Evolutionary conservation across 148 eudicot genomes (phyloP).

Genomic region (Drosera capensis): DNA sequence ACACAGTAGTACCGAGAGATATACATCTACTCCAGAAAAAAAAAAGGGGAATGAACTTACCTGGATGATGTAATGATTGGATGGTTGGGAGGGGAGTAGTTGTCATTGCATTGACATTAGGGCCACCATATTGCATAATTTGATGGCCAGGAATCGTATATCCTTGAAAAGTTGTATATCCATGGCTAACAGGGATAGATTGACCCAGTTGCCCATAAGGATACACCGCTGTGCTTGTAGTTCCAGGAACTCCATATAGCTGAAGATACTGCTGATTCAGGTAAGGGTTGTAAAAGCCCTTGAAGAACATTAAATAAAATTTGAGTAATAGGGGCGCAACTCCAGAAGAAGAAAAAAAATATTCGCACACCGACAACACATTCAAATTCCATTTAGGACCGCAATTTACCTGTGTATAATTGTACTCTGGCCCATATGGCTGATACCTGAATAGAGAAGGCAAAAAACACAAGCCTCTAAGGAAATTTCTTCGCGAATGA

Average conservation of each 20-base stretch:
- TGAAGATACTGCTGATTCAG: conserved; percentile 72
- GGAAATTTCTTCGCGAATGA: neutral
- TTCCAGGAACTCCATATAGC: conserved; percentile 74
- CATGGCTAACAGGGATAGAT: conserved; percentile 41
- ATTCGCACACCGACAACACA: neutral
- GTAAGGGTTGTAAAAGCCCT: conserved; percentile 87
- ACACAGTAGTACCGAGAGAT: neutral
- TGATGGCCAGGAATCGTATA: conserved; percentile 69
- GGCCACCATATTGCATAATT: conserved; percentile 58
- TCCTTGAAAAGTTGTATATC: conserved; percentile 51
- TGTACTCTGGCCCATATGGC: conserved; percentile 60
- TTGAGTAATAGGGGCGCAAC: neutral
- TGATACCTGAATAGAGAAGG: conserved; percentile 41
- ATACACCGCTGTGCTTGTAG: conserved; percentile 48
- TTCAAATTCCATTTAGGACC: neutral
- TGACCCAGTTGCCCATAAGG: conserved; percentile 76
- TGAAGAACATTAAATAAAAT: conserved; percentile 4
- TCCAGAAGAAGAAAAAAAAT: neutral
- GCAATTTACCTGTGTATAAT: conserved; percentile 55
- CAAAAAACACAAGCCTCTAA: conserved; percentile 1
- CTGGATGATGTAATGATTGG: conserved; percentile 63
- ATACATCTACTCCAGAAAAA: conserved; percentile 9
- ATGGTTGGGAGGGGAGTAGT: conserved; percentile 52
- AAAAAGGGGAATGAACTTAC: conserved; percentile 27
- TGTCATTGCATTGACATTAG: conserved; percentile 45